Conservation (phyloP, 228 moss, liverwort and hornwort genomes). For the Sphagnum magellanicum region DNA sequence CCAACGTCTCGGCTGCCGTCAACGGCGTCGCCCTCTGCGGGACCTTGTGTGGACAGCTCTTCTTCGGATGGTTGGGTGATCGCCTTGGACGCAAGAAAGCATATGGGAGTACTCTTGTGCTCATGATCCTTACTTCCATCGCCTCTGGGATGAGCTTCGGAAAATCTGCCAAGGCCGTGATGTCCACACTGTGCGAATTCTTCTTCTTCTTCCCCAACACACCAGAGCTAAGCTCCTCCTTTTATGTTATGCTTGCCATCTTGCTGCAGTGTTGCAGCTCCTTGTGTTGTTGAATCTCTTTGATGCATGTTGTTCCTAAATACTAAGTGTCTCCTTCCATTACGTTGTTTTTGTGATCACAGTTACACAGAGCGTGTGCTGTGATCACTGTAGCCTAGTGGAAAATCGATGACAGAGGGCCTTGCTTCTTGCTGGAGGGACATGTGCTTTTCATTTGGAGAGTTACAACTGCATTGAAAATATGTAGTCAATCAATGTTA, state of each 20-base stretch:
- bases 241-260: slow-evolving; percentile 2
- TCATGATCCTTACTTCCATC: slow-evolving; percentile 5
- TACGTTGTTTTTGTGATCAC: not conserved
- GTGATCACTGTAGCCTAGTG: not conserved
- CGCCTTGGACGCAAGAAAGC: slow-evolving; percentile 6
- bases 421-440: too few species aligned
- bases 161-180: slow-evolving; percentile 2
- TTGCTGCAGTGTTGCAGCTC: not conserved
- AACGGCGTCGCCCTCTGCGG: slow-evolving; percentile 6
- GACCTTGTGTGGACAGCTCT: slow-evolving; percentile 2
- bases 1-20: slow-evolving; percentile 4
- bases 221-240: slow-evolving; percentile 1
- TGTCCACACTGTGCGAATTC: slow-evolving; percentile 3
- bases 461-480: too few species aligned
- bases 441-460: too few species aligned
- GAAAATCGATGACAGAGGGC: too few species aligned
- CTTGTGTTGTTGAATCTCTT: too few species aligned
- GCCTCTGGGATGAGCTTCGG: slow-evolving; percentile 3
- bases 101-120: not conserved
- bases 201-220: slow-evolving; percentile 3
- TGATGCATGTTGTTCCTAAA: too few species aligned
- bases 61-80: slow-evolving; percentile 7
- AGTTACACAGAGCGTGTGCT: not conserved
- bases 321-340: too few species aligned
- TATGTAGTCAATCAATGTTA: too few species aligned